phyloP scores from a whole-genome alignment of 371 early-diverging fungal species.

The Mortierella sp. region DNA sequence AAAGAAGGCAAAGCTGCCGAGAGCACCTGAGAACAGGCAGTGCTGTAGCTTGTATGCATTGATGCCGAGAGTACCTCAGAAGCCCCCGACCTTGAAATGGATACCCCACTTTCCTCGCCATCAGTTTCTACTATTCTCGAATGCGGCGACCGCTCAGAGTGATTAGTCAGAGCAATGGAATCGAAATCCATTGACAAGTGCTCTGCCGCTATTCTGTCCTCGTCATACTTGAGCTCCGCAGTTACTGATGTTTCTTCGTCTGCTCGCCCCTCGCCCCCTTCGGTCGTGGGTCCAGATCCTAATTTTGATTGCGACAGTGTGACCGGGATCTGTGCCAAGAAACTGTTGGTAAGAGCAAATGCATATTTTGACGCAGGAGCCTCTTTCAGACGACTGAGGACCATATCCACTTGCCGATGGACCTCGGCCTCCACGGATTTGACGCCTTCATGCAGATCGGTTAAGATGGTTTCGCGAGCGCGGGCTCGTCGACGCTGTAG shows the following conservation, averaged over 20 bases:
- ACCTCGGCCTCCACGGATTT: constrained; percentile 38
- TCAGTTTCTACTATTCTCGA: not conserved
- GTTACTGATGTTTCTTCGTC: too few relatives aligned
- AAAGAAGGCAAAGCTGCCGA: constrained; percentile 37
- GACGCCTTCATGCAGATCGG: constrained; percentile 46
- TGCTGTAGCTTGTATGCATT: constrained; percentile 10
- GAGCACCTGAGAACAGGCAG: constrained; percentile 21
- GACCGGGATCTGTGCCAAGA: constrained; percentile 30
- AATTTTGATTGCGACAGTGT: not conserved
- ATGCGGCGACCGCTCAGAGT: not conserved
- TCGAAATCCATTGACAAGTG: constrained; percentile 6
- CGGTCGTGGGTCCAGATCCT: not conserved
- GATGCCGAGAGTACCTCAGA: constrained; percentile 22
- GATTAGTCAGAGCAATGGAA: constrained; percentile 5
- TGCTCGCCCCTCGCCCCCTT: not conserved
- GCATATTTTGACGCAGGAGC: constrained; percentile 38
- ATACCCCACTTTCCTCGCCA: not conserved
- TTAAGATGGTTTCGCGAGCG: constrained; percentile 33
- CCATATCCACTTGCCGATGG: constrained; percentile 45
- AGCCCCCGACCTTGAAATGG: constrained; percentile 24
- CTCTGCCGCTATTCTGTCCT: not conserved
- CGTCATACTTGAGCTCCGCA: not conserved
- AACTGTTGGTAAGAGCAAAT: constrained; percentile 44
- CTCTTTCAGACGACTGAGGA: constrained; percentile 42
- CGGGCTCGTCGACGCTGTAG: constrained; percentile 29